A percentile compares a stretch with the other conserved stretches of the same genome.
These are phyloP conservation scores for Claviceps capensis DNA, from an alignment of 2,329 filamentous ascomycete species.

Conservation along the genomic window DNA sequence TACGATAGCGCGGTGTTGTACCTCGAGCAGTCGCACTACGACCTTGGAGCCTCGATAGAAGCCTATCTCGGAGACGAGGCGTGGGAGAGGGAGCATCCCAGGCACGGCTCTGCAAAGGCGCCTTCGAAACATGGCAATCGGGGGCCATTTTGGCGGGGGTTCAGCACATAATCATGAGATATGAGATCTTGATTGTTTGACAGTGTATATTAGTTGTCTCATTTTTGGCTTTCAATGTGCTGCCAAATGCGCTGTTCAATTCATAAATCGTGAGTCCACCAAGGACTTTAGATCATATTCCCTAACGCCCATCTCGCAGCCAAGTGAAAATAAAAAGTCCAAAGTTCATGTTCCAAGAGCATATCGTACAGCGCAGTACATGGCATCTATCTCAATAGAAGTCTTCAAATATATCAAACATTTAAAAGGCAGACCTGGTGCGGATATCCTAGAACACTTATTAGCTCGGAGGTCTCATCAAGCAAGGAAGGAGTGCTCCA, in stretches of 20 bases:
- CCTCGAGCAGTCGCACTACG: slow-evolving; percentile 53
- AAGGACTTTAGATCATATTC: slow-evolving; percentile 13
- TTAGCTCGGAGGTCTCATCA: slow-evolving; percentile 11
- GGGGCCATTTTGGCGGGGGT: slow-evolving; percentile 19
- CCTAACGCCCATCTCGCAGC: slow-evolving; percentile 17
- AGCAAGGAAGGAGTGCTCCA: too few relatives aligned
- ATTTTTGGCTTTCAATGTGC: slow-evolving; percentile 2
- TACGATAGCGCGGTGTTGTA: slow-evolving; percentile 66
- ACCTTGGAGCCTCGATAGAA: slow-evolving; percentile 50
- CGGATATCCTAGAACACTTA: slow-evolving; percentile 34
- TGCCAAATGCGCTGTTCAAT: slow-evolving; percentile 10
- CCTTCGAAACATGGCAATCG: slow-evolving; percentile 17
- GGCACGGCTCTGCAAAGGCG: slow-evolving; percentile 11
- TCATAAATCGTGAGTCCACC: slow-evolving; percentile 14
- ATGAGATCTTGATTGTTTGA: not conserved
- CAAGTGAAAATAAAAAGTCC: not conserved
- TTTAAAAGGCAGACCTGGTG: slow-evolving; percentile 45
- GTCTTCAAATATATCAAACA: not conserved
- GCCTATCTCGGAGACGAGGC: slow-evolving; percentile 57
- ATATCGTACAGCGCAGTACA: slow-evolving; percentile 10
- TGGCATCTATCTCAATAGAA: not conserved
- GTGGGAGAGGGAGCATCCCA: slow-evolving; percentile 59
- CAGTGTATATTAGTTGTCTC: slow-evolving; percentile 7
- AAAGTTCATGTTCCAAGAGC: slow-evolving; percentile 13
- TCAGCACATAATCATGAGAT: not conserved